Evolutionary conservation across 352 stramenopile species (phyloP), one percentile per base, ranked within the genome.

Genomic region (Phytophthora pini): DNA sequence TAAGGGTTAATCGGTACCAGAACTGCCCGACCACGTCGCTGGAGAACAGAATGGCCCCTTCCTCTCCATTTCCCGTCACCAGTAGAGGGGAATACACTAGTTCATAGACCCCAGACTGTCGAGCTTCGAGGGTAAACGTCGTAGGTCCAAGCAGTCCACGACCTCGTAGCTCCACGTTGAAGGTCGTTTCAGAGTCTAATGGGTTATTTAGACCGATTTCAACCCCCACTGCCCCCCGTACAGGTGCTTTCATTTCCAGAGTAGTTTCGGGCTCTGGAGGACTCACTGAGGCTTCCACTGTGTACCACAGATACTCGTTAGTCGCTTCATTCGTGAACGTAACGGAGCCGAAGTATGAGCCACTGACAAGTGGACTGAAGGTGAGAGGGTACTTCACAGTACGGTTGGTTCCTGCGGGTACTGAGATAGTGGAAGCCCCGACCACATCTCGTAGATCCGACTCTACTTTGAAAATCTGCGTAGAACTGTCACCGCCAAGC

Each of bases 221-320:
- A 3, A 98, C 85, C 3, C 83, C 90, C 12, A 96, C 84, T 2
- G 89, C 92, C 10, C 84, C 82, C 4, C 95, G 86, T 9, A 98
- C 90, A 0, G 77, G 62, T 4, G 92, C 87, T 15, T 62, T 63
- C 76, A 98, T 96, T 13, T 95, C 87, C 1, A 98, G 69, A 13
- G 80, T 95, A 5, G 76, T 72, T 60, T 97, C 89, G 0, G 88
- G 86, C 12, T 87, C 74, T 0, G 88, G 88, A 5, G 85, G 81
- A 44, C 72, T 78, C 4, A 95, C 90, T 2, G 83, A 81, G 10
- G 97, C 90, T 60, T 98, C 89, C 4, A 98, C 83, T 11, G 95
- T 98, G 72, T 98, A 98, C 95, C 95, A 98, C 8, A 93, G 65
- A 58, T 90, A 97, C 55, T 93, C 82, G n/a, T 77, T 84, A 20